Base-by-base conservation (phyloP, 257 asterid genomes). In the Plectranthus barbatus region DNA sequence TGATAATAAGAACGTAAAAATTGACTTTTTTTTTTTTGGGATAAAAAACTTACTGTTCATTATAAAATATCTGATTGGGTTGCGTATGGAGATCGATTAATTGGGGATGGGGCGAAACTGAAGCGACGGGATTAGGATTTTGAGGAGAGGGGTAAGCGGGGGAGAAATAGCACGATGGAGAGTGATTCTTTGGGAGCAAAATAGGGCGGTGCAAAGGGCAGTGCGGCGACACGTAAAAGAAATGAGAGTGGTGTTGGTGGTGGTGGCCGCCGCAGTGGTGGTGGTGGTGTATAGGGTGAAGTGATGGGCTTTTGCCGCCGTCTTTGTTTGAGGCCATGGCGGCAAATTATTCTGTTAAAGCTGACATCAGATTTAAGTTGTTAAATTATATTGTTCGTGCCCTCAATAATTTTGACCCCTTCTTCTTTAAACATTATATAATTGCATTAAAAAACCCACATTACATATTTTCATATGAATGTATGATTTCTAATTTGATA, bases 161-260 rank as follows among this genome's bases (percentile, higher is more conserved):
- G 77, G 31, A 74, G 45, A 72, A 61, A 20, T 83, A 74, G 77
- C 86, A 81, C 9, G 76, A 21, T 7, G 80, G 77, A 29, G 81
- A 67, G 74, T 83, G 91, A 12, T 71, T 76, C 18, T 31, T 42
- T n/a, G 70, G 73, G 42, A 58, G 77, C 60, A 75, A 47, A 71
- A 88, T 42, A 37, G 76, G 42, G 69, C 76, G 70, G 77, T 88
- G 94, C 9, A 74, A 42, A 15, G 89, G 89, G 71, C 91, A 88
- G 13, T 77, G 53, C 17, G 86, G 86, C 18, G 74, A 76, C 26
- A 78, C 39, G 64, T 83, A 77, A 44, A 70, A 79, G 72, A 77
- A 62, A 7, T 83, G 83, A n/a, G n/a, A n/a, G 64, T 75, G 84
- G 60, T 78, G 85, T 63, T 69, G 77, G 53, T 11, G 80, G 71